Evolutionary conservation across 2,329 filamentous ascomycete species (phyloP).

Genomic region (Monascus ruber): DNA sequence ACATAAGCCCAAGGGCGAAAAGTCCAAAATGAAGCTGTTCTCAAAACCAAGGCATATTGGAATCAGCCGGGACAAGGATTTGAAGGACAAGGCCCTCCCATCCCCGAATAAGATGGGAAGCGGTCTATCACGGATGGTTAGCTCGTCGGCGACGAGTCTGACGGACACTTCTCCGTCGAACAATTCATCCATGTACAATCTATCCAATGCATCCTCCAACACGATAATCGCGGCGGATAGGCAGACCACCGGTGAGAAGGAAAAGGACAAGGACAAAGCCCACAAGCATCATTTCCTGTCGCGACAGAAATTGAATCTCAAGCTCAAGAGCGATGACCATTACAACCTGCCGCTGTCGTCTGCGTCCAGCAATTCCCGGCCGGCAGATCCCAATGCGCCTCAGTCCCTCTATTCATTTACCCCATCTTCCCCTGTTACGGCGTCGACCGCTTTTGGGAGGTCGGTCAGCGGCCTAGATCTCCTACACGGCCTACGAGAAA

Average conservation of each 20-base stretch:
- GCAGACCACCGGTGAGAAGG: slow-evolving; percentile 25
- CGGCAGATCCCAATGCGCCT: slow-evolving; percentile 51
- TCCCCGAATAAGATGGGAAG: slow-evolving; percentile 48
- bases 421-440: slow-evolving; percentile 50
- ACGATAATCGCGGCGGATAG: slow-evolving; percentile 45
- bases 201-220: slow-evolving; percentile 50
- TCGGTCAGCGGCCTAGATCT: slow-evolving; percentile 71
- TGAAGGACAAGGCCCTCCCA: slow-evolving; percentile 42
- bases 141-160: slow-evolving; percentile 49
- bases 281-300: slow-evolving; percentile 54
- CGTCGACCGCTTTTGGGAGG: slow-evolving; percentile 59
- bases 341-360: slow-evolving; percentile 50
- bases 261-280: slow-evolving; percentile 34
- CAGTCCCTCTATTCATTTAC: slow-evolving; percentile 56
- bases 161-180: slow-evolving; percentile 43
- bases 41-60: slow-evolving; percentile 56
- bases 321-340: slow-evolving; percentile 47
- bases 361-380: slow-evolving; percentile 53
- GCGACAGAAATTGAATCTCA: slow-evolving; percentile 54
- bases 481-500: slow-evolving; percentile 68
- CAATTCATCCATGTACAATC: slow-evolving; percentile 48
- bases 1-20: slow-evolving; percentile 45
- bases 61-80: slow-evolving; percentile 49
- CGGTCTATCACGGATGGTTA: slow-evolving; percentile 44
- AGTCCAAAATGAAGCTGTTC: slow-evolving; percentile 58